A percentile compares a stretch with the other conserved stretches of the same genome.
Evolutionary conservation across 805 yeast genomes (phyloP).

Genomic region (Candida nemodendra): DNA sequence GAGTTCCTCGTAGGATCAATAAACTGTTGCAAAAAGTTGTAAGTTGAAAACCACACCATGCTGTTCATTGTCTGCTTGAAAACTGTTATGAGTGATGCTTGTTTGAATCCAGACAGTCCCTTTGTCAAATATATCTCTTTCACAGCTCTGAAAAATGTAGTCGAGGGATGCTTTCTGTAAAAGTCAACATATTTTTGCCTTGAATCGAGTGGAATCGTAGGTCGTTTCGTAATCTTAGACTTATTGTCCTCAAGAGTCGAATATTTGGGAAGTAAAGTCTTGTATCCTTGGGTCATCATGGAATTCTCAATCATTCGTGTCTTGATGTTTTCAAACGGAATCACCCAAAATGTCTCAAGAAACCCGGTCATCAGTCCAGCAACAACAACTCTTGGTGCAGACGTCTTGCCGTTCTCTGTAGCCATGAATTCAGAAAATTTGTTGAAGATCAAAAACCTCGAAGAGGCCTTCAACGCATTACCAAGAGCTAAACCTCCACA

Average conservation of each 20-base stretch:
- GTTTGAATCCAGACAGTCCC: slow-evolving; percentile 75
- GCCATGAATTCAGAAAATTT: slow-evolving; percentile 69
- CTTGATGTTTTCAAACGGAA: slow-evolving; percentile 89
- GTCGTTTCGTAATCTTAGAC: slow-evolving; percentile 16
- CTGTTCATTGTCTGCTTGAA: slow-evolving; percentile 77
- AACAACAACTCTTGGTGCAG: slow-evolving; percentile 77
- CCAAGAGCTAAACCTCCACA: slow-evolving; percentile 77
- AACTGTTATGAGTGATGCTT: slow-evolving; percentile 82
- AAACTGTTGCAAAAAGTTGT: slow-evolving; percentile 72
- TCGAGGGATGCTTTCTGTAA: slow-evolving; percentile 54
- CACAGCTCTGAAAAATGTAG: slow-evolving; percentile 50
- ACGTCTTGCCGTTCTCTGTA: slow-evolving; percentile 54
- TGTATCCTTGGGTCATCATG: slow-evolving; percentile 32
- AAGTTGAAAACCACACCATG: slow-evolving; percentile 80
- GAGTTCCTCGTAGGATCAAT: slow-evolving; percentile 52
- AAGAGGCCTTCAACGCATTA: slow-evolving; percentile 65
- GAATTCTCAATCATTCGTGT: slow-evolving; percentile 76
- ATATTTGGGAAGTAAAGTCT: slow-evolving; percentile 22
- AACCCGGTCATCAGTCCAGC: slow-evolving; percentile 86
- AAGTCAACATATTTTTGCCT: slow-evolving; percentile 21
- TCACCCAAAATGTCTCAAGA: slow-evolving; percentile 75
- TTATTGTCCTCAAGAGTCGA: slow-evolving; percentile 23
- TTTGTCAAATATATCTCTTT: slow-evolving; percentile 68
- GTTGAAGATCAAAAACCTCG: slow-evolving; percentile 74
- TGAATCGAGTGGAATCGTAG: slow-evolving; percentile 7